These are phyloP conservation scores for Articulospora tetracladia DNA, from an alignment of 495 filamentous ascomycete genomes.

Conservation along the genomic window DNA sequence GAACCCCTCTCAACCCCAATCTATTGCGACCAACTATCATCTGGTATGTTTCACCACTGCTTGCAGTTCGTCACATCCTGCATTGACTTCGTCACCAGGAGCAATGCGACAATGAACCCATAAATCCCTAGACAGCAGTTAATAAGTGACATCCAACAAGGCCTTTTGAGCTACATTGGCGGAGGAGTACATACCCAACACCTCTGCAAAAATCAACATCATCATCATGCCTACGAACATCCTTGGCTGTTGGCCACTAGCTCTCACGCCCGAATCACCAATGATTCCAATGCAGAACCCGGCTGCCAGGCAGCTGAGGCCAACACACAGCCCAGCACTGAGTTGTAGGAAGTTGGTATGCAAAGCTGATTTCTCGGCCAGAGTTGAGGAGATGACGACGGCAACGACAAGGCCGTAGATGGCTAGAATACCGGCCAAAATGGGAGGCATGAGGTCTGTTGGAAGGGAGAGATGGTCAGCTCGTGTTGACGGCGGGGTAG, in stretches of 20 bases:
- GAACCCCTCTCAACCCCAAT: neutral
- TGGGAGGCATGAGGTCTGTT: conserved; percentile 59
- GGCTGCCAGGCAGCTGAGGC: conserved; percentile 61
- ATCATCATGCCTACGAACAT: conserved; percentile 94
- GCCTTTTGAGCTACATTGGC: neutral
- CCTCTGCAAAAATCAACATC: conserved; percentile 91
- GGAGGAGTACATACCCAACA: conserved; percentile 64
- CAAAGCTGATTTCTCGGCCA: conserved; percentile 41
- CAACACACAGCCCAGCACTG: conserved; percentile 42
- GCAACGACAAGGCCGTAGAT: conserved; percentile 48
- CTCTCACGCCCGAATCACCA: conserved; percentile 82
- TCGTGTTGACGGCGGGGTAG: conserved; percentile 21
- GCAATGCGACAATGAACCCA: conserved; percentile 17
- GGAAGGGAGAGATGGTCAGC: neutral
- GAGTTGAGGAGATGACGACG: conserved; percentile 41
- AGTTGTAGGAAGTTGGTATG: conserved; percentile 43
- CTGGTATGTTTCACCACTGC: neutral
- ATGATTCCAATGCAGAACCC: conserved; percentile 94
- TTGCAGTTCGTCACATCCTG: conserved; percentile 2
- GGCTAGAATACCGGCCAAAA: conserved; percentile 80
- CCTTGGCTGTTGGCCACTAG: conserved; percentile 82
- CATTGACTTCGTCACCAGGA: conserved; percentile 4
- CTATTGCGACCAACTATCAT: neutral
- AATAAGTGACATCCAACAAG: neutral
- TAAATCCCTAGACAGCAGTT: conserved; percentile 9